Base-by-base conservation (phyloP, 345 rosid genomes). In the Murraya paniculata region DNA sequence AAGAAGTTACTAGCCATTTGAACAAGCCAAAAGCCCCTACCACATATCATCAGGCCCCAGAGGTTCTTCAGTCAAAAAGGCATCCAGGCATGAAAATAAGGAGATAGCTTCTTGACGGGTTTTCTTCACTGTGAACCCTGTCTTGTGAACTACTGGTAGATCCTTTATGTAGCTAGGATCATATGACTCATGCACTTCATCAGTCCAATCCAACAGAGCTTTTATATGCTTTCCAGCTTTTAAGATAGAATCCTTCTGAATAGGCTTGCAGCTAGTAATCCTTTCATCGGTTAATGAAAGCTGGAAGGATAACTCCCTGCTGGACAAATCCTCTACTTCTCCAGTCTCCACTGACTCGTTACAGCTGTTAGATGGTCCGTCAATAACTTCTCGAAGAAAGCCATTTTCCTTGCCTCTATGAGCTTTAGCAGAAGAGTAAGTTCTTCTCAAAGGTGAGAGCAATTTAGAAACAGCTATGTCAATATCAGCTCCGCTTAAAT, bases 41-140 rank as follows among this genome's bases (percentile, higher is more conserved):
- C 98, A 95, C 99, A 92, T 95, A 77, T 93, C 97, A 79, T 95
- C 97, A 69, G 97, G 94, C 75, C 97, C 98, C 0, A 93, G 86
- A 45, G 98, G 99, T 77, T 93, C 99, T 84, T 95, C 99, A 56
- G 87, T 91, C 93, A 95, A 79, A 86, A 91, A 93, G 24, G 95
- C 96, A 83, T 93, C 99, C 86, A 95, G 83, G 80, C 99, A 95
- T n/a, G 97, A 92, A 89, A 91, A 95, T 73, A 95, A 79, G 30
- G 97, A 89, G 75, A 91, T 89, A 64, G 93, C 89, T 86, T 92
- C 97, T 80, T 92, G 90, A 75, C 84, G 85, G 65, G 97, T 91
- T 84, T 94, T 94, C 85, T 96, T 96, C 19, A 82, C 88, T 24
- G 81, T 81, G 79, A 83, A 85, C 67, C 84, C 91, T 50, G 87